A percentile compares a stretch with the other conserved stretches of the same genome.
Conservation (phyloP, 805 yeast species). For the Naumovozyma baii region DNA sequence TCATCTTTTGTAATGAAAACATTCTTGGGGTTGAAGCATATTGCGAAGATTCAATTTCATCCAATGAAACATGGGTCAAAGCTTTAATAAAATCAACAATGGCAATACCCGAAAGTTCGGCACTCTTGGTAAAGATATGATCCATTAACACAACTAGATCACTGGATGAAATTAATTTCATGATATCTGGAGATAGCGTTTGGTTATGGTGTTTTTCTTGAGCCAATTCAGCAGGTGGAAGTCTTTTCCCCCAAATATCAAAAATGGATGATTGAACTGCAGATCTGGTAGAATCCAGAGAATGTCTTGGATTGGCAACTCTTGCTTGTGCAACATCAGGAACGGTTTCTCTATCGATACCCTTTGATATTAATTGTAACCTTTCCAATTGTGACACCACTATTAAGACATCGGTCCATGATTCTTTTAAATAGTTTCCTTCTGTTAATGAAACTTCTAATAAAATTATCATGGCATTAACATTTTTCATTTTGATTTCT, state of each 20-base stretch:
- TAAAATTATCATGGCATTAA: slow-evolving; percentile 66
- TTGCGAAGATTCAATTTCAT: slow-evolving; percentile 85
- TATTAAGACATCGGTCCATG: slow-evolving; percentile 79
- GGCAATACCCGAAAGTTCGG: slow-evolving; percentile 69
- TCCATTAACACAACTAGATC: slow-evolving; percentile 76
- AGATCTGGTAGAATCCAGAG: slow-evolving; percentile 43
- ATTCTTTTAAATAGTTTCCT: slow-evolving; percentile 59
- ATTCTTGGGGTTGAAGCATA: slow-evolving; percentile 76
- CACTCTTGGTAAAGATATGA: slow-evolving; percentile 74
- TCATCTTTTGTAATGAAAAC: slow-evolving; percentile 88
- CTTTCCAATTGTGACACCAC: slow-evolving; percentile 88
- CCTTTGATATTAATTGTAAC: slow-evolving; percentile 76
- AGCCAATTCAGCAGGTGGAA: slow-evolving; percentile 57
- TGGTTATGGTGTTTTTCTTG: slow-evolving; percentile 65
- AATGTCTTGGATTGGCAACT: slow-evolving; percentile 42
- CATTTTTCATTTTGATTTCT: slow-evolving; percentile 69
- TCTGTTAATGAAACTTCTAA: slow-evolving; percentile 70
- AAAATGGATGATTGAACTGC: slow-evolving; percentile 39
- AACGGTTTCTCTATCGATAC: slow-evolving; percentile 70
- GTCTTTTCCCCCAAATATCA: slow-evolving; percentile 45
- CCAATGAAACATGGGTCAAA: slow-evolving; percentile 73
- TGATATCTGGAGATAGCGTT: slow-evolving; percentile 48
- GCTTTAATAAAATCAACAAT: slow-evolving; percentile 84
- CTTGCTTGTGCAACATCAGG: slow-evolving; percentile 82
- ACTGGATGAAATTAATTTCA: slow-evolving; percentile 49